Base-by-base conservation (phyloP, 768 basidiomycete genomes). In the Hericium coralloides region DNA sequence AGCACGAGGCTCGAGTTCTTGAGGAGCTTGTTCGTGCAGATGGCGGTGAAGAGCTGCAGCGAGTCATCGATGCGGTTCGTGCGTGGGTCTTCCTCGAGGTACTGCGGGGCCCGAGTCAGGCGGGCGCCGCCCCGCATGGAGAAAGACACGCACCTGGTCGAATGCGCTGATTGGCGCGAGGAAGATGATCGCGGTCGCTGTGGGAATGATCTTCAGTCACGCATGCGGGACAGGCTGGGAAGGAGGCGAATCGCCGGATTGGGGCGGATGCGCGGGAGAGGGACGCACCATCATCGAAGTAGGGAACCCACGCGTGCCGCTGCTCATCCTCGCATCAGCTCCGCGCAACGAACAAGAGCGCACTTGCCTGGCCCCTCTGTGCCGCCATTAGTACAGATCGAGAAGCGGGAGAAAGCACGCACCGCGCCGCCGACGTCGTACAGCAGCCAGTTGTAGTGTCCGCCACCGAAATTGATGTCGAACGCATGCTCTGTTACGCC, bases 61-160 rank as follows among this genome's bases (percentile, higher is more conserved):
- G 90, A 92, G 67, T 93, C 91, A 60, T 92, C 89, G 36, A 93
- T 89, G 51, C 91, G 76, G 63, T 93, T 93, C 41, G 86, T 87
- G 57, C 85, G 79, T 26, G 87, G 85, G 65, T 93, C 91, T 73
- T 93, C 91, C 66, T 92, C 87, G 22, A 93, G 76, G 68, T 91
- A 92, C 89, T 92, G 63, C 20, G 18, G 50, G 18, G 31, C n/a
- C 22, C 6, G 41, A 18, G 20, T 58, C 20, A 49, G 59, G 38
- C 7, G 43, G 18, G 20, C 12, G 4, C 25, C 15, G 12, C 12
- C 5, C 10, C 50, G n/a, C 37, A 12, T 38, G 36, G n/a, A 18
- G 18, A n/a, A 25, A 31, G 20, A 37, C 25, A 50, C 73, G 60
- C 65, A 83, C 87, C 80, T 92, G 89, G 75, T 92, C 89, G 67